Evolutionary conservation across 139 green algal species (phyloP).

Genomic region (Micractinium sp.): DNA sequence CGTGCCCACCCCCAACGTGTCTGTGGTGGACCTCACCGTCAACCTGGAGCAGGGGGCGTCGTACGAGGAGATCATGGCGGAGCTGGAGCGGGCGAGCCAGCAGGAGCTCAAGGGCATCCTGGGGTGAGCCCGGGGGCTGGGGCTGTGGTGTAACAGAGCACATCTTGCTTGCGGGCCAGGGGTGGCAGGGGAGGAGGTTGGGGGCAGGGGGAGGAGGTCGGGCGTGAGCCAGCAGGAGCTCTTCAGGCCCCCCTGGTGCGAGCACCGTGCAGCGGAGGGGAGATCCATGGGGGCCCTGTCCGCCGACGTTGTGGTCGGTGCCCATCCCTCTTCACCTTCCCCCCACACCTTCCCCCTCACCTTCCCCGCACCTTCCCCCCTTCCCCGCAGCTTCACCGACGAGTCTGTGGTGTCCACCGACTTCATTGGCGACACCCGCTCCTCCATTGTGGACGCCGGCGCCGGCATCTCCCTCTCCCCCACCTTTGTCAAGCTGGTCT

Average conservation of each 20-base stretch:
- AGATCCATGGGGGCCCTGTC: too few relatives aligned
- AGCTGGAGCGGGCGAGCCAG: constrained; percentile 81
- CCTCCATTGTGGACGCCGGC: constrained; percentile 86
- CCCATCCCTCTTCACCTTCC: not conserved
- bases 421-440: constrained; percentile 86
- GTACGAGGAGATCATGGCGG: constrained; percentile 94
- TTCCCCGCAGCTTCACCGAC: constrained; percentile 36
- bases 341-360: not conserved
- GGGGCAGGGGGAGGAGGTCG: not conserved
- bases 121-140: constrained; percentile 37
- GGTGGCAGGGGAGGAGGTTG: too few relatives aligned
- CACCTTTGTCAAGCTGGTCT: constrained; percentile 73
- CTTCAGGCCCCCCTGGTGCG: too few relatives aligned
- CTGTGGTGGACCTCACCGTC: constrained; percentile 94
- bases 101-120: constrained; percentile 86
- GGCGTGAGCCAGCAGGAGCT: too few relatives aligned
- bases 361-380: constrained; percentile 10
- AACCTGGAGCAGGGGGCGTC: constrained; percentile 81
- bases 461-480: constrained; percentile 88
- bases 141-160: not conserved
- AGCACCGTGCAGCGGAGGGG: too few relatives aligned
- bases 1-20: constrained; percentile 90
- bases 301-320: too few relatives aligned
- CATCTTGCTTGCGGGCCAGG: not conserved
- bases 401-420: constrained; percentile 65